Evolutionary conservation across 495 filamentous ascomycete genomes (phyloP).

Genomic region (Penicillium malachiteum): DNA sequence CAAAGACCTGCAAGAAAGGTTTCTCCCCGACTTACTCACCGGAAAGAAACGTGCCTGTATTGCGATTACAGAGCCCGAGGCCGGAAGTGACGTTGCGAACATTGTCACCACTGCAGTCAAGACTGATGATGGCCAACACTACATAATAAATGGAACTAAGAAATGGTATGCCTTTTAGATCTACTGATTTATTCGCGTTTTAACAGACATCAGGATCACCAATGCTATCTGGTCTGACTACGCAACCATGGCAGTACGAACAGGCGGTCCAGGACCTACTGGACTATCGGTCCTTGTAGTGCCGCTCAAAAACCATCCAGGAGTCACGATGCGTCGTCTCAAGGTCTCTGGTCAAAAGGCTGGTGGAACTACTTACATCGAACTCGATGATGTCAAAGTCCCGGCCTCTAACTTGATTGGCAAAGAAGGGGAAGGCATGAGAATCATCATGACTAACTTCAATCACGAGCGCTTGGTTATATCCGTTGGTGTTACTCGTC

Average conservation of each 20-base stretch:
- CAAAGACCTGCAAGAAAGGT: conserved; percentile 56
- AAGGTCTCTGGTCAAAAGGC: conserved; percentile 59
- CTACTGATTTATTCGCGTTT: background rate
- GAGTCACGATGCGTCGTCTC: conserved; percentile 65
- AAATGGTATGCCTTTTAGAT: conserved; percentile 57
- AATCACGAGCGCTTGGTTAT: conserved; percentile 76
- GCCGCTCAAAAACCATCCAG: conserved; percentile 59
- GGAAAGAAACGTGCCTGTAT: conserved; percentile 68
- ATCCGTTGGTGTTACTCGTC: conserved; percentile 59
- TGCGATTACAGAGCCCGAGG: conserved; percentile 74
- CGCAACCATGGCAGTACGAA: conserved; percentile 72
- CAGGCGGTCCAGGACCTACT: conserved; percentile 58
- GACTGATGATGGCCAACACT: conserved; percentile 61
- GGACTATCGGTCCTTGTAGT: conserved; percentile 68
- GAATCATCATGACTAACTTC: conserved; percentile 80
- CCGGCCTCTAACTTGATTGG: conserved; percentile 69
- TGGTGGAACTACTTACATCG: conserved; percentile 72
- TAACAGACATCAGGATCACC: conserved; percentile 54
- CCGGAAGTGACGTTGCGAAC: conserved; percentile 70
- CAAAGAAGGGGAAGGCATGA: conserved; percentile 69
- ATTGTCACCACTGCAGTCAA: conserved; percentile 66
- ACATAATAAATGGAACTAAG: conserved; percentile 73
- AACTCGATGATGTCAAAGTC: conserved; percentile 70
- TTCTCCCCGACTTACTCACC: conserved; percentile 64
- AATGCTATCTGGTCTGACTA: conserved; percentile 77